Evolutionary conservation across 257 asterid species (phyloP).

Genomic region (Solanum tarijense): DNA sequence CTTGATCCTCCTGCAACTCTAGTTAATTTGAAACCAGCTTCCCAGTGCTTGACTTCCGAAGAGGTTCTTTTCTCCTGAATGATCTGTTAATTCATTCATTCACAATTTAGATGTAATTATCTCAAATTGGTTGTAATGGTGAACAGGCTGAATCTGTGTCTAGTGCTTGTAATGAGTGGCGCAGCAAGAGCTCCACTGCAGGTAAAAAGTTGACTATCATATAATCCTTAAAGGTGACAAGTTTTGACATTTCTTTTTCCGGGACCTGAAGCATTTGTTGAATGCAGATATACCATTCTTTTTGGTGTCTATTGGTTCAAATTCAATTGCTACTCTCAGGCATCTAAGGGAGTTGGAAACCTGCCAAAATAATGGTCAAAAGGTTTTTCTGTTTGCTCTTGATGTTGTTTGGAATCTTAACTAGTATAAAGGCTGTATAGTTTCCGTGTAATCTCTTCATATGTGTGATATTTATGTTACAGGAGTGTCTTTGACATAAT

Average conservation of each 20-base stretch:
- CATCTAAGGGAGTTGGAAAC: constrained; percentile 60
- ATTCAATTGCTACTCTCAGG: constrained; percentile 43
- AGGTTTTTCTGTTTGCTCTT: constrained; percentile 33
- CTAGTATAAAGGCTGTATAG: neutral
- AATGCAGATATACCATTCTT: constrained; percentile 77
- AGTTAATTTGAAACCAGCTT: constrained; percentile 60
- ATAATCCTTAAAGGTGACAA: neutral
- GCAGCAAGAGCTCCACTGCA: constrained; percentile 55
- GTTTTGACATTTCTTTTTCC: neutral
- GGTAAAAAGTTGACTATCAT: constrained; percentile 26
- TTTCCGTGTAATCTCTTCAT: neutral
- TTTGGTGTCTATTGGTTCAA: constrained; percentile 56
- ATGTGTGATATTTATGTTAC: neutral
- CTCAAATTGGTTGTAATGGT: neutral
- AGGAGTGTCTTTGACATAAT: neutral
- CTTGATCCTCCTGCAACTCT: constrained; percentile 84
- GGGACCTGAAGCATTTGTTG: constrained; percentile 6
- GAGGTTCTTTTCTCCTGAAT: constrained; percentile 42
- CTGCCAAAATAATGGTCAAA: constrained; percentile 44
- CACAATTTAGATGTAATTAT: neutral
- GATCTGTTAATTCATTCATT: constrained; percentile 1
- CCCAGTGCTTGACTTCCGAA: constrained; percentile 52
- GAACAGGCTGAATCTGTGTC: constrained; percentile 51
- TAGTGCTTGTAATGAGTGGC: constrained; percentile 79
- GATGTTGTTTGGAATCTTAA: neutral